Evolutionary conservation across 768 basidiomycete species (phyloP).

Genomic region (Tubosaeta sp.): DNA sequence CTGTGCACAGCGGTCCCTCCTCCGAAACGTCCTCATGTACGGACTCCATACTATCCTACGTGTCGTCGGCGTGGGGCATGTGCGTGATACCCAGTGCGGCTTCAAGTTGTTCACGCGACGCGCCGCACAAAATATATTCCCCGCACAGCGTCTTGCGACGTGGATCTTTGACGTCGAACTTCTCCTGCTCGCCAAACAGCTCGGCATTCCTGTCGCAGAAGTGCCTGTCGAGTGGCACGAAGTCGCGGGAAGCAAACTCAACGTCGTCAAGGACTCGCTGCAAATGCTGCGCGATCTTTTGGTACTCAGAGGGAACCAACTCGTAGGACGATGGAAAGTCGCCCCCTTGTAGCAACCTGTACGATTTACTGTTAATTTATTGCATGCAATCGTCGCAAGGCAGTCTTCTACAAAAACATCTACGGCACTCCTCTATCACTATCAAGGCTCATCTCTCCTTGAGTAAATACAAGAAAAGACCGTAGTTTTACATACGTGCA

Average conservation of each 20-base stretch:
- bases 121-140: conserved; percentile 81
- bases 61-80: conserved; percentile 84
- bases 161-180: conserved; percentile 99
- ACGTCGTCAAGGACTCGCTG: conserved; percentile 76
- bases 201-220: conserved; percentile 75
- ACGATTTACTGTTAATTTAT: conserved; percentile 27
- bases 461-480: conserved; percentile 27
- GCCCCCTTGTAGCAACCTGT: conserved; percentile 19
- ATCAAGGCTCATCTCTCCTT: conserved; percentile 21
- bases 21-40: conserved; percentile 93
- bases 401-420: conserved; percentile 8
- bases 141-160: conserved; percentile 77
- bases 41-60: conserved; percentile 86
- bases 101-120: conserved; percentile 92
- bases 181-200: conserved; percentile 75
- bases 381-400: conserved; percentile 13
- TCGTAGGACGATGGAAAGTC: conserved; percentile 71
- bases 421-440: conserved; percentile 19
- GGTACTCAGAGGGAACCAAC: conserved; percentile 77
- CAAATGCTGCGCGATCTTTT: conserved; percentile 89
- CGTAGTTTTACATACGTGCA: conserved; percentile 30
- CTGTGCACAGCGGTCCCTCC: conserved; percentile 63
- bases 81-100: conserved; percentile 94
- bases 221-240: conserved; percentile 93
- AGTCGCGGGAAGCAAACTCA: conserved; percentile 88